phyloP scores from a whole-genome alignment of 129 eudicot genomes.

The Cynara cardunculus region DNA sequence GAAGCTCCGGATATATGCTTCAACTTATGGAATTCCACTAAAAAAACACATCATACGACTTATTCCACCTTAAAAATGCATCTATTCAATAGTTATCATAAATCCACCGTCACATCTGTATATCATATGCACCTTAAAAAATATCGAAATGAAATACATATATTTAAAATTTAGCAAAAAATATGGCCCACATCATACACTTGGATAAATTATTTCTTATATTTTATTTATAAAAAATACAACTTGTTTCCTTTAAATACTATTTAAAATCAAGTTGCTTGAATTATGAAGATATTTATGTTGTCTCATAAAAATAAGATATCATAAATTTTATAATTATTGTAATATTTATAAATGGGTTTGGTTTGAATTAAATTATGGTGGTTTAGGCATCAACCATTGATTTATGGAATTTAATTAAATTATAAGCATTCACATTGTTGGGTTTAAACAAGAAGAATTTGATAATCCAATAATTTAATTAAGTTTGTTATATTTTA shows the following conservation, averaged over 20 bases:
- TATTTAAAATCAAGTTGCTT: constrained; percentile 23
- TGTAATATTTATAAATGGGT: constrained; percentile 3
- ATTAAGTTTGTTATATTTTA: constrained; percentile 1
- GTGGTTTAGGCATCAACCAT: constrained; percentile 18
- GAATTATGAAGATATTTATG: constrained; percentile 6
- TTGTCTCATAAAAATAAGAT: constrained; percentile 19
- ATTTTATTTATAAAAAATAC: constrained; percentile 1
- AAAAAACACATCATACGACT: no score
- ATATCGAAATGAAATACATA: no score
- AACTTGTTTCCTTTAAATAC: constrained; percentile 16
- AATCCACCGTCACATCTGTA: no score
- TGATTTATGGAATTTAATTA: constrained; percentile 13
- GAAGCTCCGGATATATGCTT: no score
- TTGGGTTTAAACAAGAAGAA: constrained; percentile 13
- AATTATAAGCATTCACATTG: constrained; percentile 14
- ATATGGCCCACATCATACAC: constrained; percentile 2
- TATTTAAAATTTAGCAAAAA: no score
- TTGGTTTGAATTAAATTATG: constrained; percentile 31
- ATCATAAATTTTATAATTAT: background rate
- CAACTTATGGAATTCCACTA: no score
- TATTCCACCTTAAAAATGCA: no score
- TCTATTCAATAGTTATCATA: no score
- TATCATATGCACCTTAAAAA: no score
- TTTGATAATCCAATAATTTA: constrained; percentile 3
- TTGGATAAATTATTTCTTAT: background rate